Base-by-base conservation (phyloP, 129 eudicot species). In the Flaveria brownii region DNA sequence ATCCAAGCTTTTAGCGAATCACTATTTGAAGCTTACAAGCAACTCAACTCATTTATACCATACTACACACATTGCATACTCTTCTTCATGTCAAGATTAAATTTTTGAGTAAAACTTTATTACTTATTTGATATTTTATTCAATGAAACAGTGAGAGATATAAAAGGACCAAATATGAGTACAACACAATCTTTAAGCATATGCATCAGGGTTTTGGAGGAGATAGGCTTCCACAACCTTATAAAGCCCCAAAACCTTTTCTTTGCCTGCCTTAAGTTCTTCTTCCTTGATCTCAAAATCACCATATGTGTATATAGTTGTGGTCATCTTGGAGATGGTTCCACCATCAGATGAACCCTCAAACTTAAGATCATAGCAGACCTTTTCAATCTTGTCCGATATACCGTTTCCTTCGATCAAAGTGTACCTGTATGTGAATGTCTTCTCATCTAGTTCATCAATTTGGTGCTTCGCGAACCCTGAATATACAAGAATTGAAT, bases 151-250 rank as follows among this genome's bases (percentile, higher is more conserved):
- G 4, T 1, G 26, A 25, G 26, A 6, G 11, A 22, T 7, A 22
- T 23, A 13, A 60, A 59, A 56, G 22, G 1, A 47, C 70, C 47
- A 66, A 17, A 17, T 4, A 2, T 4, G 23, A 22, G 23, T 16
- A 36, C 46, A 39, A 66, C 51, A 39, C 18, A 47, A 47, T 50
- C 17, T 50, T 59, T 13, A 82, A 73, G 41, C 83, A 50, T 78
- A 78, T 77, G 86, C 86, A 73, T 82, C 73, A 10, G 83, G 86
- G 68, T 78, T 82, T 17, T 66, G 71, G 55, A 72, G 70, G 25
- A 82, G 82, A 50, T 82, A 82, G 36, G 80, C 82, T 78, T 82
- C 86, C 41, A 77, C 82, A 78, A 77, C 80, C 76, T 73, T 82
- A 72, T 77, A 82, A 76, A 82, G 77, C 59, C 83, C 86, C 64